Conservation (phyloP, 179 eudicot species). For the Kewa caespitosa region DNA sequence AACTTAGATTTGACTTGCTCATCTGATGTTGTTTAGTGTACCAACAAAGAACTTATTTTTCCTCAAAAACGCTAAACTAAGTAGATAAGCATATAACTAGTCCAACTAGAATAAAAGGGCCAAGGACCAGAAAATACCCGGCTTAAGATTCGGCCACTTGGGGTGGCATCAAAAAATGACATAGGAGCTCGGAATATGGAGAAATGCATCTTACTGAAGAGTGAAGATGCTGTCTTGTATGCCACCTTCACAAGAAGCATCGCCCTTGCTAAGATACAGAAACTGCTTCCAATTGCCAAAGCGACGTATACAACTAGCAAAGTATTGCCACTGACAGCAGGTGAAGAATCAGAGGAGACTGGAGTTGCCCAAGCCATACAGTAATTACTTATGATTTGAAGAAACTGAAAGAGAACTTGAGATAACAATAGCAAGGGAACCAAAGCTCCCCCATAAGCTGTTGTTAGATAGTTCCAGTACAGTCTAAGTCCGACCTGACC, state of each 20-base stretch:
- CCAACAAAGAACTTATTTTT: no score
- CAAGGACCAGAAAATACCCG: slow-evolving; percentile 40
- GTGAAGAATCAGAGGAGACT: slow-evolving; percentile 50
- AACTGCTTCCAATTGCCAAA: slow-evolving; percentile 66
- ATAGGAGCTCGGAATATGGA: slow-evolving; percentile 73
- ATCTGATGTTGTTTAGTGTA: no score
- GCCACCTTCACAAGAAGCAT: slow-evolving; percentile 40
- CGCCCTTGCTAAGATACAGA: slow-evolving; percentile 66
- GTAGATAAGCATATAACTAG: no score
- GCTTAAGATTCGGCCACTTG: slow-evolving; percentile 69
- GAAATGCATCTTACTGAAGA: slow-evolving; percentile 61
- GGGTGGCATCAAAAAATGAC: slow-evolving; percentile 82
- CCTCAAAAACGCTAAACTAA: no score
- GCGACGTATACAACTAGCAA: slow-evolving; percentile 67
- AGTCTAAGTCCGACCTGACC: slow-evolving; percentile 73
- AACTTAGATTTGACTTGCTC: no score
- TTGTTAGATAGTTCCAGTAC: slow-evolving; percentile 83
- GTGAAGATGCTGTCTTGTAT: slow-evolving; percentile 58
- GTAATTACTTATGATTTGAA: slow-evolving; percentile 76
- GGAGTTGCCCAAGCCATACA: slow-evolving; percentile 99
- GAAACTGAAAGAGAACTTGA: slow-evolving; percentile 49
- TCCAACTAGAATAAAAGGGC: background rate
- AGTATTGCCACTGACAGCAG: slow-evolving; percentile 49
- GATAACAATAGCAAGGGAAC: slow-evolving; percentile 57
- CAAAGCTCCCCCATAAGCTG: slow-evolving; percentile 78